Conservation (phyloP, 176 grass and related monocot species). For the Themeda triandra region DNA sequence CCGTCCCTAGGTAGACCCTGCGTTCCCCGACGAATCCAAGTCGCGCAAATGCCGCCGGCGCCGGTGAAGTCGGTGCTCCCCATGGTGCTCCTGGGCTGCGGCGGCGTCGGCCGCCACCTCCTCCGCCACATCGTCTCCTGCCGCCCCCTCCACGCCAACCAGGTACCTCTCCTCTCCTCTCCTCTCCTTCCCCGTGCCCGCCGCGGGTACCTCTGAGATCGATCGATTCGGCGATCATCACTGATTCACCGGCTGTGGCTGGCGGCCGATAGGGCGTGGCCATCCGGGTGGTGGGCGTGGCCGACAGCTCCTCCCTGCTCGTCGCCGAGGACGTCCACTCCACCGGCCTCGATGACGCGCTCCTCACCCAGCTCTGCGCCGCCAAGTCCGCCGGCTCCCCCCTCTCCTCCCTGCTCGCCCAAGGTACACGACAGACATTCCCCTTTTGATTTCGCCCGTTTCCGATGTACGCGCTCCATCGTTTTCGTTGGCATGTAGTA, state of each 20-base stretch:
- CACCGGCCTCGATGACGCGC: constrained; percentile 55
- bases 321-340: constrained; percentile 53
- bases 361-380: constrained; percentile 63
- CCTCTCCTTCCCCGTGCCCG: neutral
- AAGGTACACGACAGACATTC: constrained; percentile 22
- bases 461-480: neutral
- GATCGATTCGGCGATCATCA: neutral
- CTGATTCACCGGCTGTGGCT: neutral
- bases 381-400: constrained; percentile 65
- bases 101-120: constrained; percentile 83
- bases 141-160: constrained; percentile 64
- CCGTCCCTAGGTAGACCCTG: neutral
- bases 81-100: constrained; percentile 77
- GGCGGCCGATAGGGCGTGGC: constrained; percentile 51
- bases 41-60: constrained; percentile 4
- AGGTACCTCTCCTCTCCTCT: constrained; percentile 9
- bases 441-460: neutral
- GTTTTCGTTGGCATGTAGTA: neutral
- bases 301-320: constrained; percentile 72
- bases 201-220: neutral
- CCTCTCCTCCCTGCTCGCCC: constrained; percentile 50
- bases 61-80: constrained; percentile 45
- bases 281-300: constrained; percentile 71
- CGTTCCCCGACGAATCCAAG: constrained; percentile 8
- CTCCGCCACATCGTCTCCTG: constrained; percentile 71